Evolutionary conservation across 139 green algal genomes (phyloP).

Genomic region (Spirogloea muscicola): DNA sequence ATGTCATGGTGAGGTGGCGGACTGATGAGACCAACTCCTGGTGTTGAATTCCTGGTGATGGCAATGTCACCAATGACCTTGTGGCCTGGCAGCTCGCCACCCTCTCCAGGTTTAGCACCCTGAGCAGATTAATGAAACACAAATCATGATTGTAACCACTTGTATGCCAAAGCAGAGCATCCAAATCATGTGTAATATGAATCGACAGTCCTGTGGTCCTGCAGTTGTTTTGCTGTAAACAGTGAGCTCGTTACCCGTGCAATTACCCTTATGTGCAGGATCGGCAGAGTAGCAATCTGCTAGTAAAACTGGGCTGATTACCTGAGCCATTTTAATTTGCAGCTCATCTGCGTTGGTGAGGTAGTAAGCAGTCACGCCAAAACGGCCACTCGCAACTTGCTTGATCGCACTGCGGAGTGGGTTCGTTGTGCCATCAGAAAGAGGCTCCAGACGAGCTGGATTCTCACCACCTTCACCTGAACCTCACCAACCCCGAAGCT

Average conservation of each 20-base stretch:
- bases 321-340: conserved; percentile 91
- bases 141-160: no score
- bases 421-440: conserved; percentile 76
- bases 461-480: conserved; percentile 89
- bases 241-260: no score
- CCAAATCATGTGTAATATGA: no score
- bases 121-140: no score
- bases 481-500: no score
- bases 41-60: conserved; percentile 74
- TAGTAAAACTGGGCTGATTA: no score
- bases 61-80: conserved; percentile 89
- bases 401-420: conserved; percentile 84
- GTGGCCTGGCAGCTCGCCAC: conserved; percentile 84
- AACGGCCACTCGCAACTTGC: conserved; percentile 78
- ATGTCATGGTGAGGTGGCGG: conserved; percentile 60
- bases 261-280: no score
- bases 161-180: no score
- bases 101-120: conserved; percentile 78
- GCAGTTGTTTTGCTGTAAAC: no score
- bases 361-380: conserved; percentile 90
- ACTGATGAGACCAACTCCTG: conserved; percentile 83
- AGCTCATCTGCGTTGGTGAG: conserved; percentile 92
- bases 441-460: conserved; percentile 67
- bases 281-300: no score
- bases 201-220: no score